Base-by-base conservation (phyloP, 2,329 filamentous ascomycete genomes). In the Phialemonium atrogriseum region DNA sequence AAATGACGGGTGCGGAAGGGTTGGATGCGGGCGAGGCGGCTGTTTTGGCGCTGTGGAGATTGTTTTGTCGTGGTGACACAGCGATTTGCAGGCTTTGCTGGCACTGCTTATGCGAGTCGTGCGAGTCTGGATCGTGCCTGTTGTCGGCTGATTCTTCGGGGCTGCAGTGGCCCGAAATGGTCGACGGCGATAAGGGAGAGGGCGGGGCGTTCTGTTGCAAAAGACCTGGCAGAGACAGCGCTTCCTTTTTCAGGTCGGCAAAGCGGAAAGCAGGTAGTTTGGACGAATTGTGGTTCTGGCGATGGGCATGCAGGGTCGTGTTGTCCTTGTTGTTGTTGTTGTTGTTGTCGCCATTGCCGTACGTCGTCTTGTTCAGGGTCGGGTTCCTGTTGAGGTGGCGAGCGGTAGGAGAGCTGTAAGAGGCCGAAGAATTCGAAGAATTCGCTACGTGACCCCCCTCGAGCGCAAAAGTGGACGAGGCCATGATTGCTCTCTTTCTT, bases 191-290 rank as follows among this genome's bases (percentile, higher is more conserved):
- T 39, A 60, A 51, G 39, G 60, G 58, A 37, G 60, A 59, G 12
- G 56, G 59, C 22, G 57, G 59, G 38, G 56, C 50, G 37, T 51
- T 50, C 20, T 52, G 55, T 38, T 53, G 55, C 36, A 55, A 46
- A 35, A 58, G 48, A 34, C 48, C 49, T 27, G 58, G 51, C 28
- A 51, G 40, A 22, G 48, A 43, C 22, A 60, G 50, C 27, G 50
- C 41, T 20, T 55, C 46, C 38, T 58, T 54, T 37, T 56, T 58
- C 34, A 65, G 54, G 52, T 73, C 68, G 41, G 59, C 64, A 46
- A 70, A 69, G 36, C 69, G 69, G 50, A 67, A 71, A 14, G 68
- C 60, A 17, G 70, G 69, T 41, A 73, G 53, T 44, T 73, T 73
- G 39, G 69, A 73, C 23, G 68, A 64, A 46, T 62, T 72, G 50